These are phyloP conservation scores for Xylaria cubensis DNA, from an alignment of 495 filamentous ascomycete genomes.

Conservation along the genomic window DNA sequence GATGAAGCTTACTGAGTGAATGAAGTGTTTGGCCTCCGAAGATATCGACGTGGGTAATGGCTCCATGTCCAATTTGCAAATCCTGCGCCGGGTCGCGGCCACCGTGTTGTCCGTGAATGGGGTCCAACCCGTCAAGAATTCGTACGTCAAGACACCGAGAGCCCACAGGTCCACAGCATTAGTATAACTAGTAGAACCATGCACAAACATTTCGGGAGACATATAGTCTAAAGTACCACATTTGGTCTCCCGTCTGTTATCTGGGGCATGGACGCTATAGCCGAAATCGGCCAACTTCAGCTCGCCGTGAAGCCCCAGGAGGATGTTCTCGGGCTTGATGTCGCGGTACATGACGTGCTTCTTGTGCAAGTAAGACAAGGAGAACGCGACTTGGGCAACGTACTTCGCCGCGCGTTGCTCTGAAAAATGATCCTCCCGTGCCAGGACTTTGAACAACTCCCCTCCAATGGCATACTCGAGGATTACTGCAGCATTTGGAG, in stretches of 20 bases:
- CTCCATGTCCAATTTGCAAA: slow-evolving; percentile 41
- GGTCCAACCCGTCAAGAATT: slow-evolving; percentile 77
- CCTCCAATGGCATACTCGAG: slow-evolving; percentile 96
- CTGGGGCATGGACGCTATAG: slow-evolving; percentile 61
- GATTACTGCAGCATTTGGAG: slow-evolving; percentile 58
- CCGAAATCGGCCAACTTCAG: slow-evolving; percentile 76
- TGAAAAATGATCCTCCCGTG: slow-evolving; percentile 83
- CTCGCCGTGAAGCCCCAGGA: slow-evolving; percentile 64
- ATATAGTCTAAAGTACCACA: slow-evolving; percentile 66
- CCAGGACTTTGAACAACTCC: slow-evolving; percentile 93
- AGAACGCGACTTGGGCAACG: slow-evolving; percentile 89
- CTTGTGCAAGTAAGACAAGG: background rate
- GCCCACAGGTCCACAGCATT: slow-evolving; percentile 82
- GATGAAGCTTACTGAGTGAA: slow-evolving; percentile 38
- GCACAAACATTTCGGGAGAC: slow-evolving; percentile 35
- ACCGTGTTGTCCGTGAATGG: slow-evolving; percentile 77
- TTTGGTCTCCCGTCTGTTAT: slow-evolving; percentile 70
- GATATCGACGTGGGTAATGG: slow-evolving; percentile 49
- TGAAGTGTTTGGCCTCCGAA: slow-evolving; percentile 57
- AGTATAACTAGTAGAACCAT: slow-evolving; percentile 60
- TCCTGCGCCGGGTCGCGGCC: slow-evolving; percentile 29
- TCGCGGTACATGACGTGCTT: slow-evolving; percentile 75
- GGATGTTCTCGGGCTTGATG: slow-evolving; percentile 78
- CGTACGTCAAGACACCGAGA: slow-evolving; percentile 78
- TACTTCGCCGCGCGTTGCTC: slow-evolving; percentile 96